These are phyloP conservation scores for Leishmania braziliensis DNA, from an alignment of 208 protist species.

Conservation along the genomic window DNA sequence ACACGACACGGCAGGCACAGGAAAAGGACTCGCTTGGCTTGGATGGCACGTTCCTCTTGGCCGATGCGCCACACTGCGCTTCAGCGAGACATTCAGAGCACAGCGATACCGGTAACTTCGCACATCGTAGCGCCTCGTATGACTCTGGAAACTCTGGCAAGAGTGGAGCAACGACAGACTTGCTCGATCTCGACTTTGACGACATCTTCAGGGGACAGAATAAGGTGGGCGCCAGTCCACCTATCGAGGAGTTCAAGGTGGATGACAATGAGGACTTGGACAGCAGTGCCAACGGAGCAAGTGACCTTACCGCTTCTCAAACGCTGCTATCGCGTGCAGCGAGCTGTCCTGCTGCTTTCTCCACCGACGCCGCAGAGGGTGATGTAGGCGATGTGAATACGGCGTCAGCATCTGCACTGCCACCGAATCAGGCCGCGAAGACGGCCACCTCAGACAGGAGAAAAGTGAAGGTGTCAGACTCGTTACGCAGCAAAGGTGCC, in stretches of 20 bases:
- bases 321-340: not conserved
- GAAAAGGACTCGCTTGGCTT: not conserved
- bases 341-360: not conserved
- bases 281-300: not conserved
- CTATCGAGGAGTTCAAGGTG: slow-evolving; percentile 38
- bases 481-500: not conserved
- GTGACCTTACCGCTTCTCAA: not conserved
- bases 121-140: not conserved
- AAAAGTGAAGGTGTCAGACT: not conserved
- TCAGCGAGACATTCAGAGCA: not conserved
- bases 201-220: slow-evolving; percentile 60
- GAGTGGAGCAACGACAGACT: slow-evolving; percentile 9
- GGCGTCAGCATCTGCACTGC: not conserved
- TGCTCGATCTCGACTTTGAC: slow-evolving; percentile 80
- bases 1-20: not conserved
- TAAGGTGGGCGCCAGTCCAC: not conserved
- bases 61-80: slow-evolving; percentile 7
- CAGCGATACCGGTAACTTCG: not conserved
- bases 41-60: slow-evolving; percentile 33
- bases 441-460: not conserved
- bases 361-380: not conserved
- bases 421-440: not conserved
- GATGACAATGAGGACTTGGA: slow-evolving; percentile 13
- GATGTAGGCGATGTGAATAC: not conserved
- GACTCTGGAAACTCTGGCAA: not conserved